Percentiles rank a stretch among this genome's conserved stretches.
Evolutionary conservation across 768 basidiomycete genomes (phyloP).

Genomic region (Boletus barrowsii): DNA sequence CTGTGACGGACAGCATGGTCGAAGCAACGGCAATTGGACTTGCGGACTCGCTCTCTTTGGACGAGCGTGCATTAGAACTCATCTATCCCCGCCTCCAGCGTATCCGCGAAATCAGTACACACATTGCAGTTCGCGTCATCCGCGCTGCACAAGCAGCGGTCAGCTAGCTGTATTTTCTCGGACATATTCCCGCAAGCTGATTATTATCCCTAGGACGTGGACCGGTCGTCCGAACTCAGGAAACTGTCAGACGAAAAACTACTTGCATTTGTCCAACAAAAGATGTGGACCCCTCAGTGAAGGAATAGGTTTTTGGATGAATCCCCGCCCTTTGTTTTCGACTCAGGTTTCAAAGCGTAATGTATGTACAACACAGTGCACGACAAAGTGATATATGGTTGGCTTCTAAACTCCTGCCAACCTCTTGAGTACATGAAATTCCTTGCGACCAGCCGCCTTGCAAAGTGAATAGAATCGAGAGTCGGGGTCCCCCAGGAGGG

Average conservation of each 20-base stretch:
- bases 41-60: conserved; percentile 64
- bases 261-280: conserved; percentile 48
- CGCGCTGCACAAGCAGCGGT: conserved; percentile 76
- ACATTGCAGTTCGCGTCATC: conserved; percentile 74
- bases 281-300: conserved; percentile 69
- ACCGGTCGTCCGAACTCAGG: conserved; percentile 52
- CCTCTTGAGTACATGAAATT: conserved; percentile 65
- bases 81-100: conserved; percentile 84
- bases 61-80: conserved; percentile 64
- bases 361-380: conserved; percentile 7
- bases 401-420: conserved; percentile 46
- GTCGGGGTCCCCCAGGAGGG: conserved; percentile 49
- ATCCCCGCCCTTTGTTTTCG: neutral
- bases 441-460: conserved; percentile 69
- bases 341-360: neutral
- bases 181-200: conserved; percentile 11
- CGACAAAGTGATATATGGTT: neutral
- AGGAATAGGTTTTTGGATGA: too few species aligned
- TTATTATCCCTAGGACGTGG: conserved; percentile 45
- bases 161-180: conserved; percentile 27
- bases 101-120: conserved; percentile 79
- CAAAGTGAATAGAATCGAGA: conserved; percentile 69
- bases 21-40: conserved; percentile 84
- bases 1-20: conserved; percentile 84
- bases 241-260: conserved; percentile 55